phyloP scores from a whole-genome alignment of 164 flowering plant species.

The Buxus sempervirens region DNA sequence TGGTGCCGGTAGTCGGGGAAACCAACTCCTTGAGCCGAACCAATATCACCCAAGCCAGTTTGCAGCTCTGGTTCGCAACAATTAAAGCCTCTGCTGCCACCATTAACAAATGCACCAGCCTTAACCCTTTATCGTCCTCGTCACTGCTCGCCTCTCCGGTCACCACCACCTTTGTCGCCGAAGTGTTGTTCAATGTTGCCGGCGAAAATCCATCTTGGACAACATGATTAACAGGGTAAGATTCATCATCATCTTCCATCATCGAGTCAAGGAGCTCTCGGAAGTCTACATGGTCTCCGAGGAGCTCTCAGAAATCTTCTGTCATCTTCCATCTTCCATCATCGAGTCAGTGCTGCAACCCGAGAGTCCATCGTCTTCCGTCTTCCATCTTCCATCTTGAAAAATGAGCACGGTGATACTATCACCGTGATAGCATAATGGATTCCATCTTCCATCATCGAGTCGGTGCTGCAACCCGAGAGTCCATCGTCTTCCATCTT shows the following conservation, averaged over 20 bases:
- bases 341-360: no score
- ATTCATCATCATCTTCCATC: constrained; percentile 27
- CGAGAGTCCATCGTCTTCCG: no score
- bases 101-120: constrained; percentile 69
- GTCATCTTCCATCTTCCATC: no score
- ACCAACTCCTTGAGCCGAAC: constrained; percentile 89
- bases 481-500: no score
- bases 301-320: no score
- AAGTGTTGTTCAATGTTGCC: background rate
- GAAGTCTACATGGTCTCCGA: constrained; percentile 41
- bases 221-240: background rate
- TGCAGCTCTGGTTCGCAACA: constrained; percentile 47
- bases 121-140: constrained; percentile 56
- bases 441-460: no score
- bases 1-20: constrained; percentile 54
- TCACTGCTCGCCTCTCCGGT: constrained; percentile 19
- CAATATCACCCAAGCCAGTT: constrained; percentile 83
- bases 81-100: constrained; percentile 81
- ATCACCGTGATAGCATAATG: no score
- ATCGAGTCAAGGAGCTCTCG: constrained; percentile 49
- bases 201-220: constrained; percentile 11
- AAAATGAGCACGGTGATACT: no score
- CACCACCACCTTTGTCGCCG: background rate
- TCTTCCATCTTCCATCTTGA: no score
- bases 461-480: no score